Conservation (phyloP, 306 rosid genomes). For the Calophaca sinica region DNA sequence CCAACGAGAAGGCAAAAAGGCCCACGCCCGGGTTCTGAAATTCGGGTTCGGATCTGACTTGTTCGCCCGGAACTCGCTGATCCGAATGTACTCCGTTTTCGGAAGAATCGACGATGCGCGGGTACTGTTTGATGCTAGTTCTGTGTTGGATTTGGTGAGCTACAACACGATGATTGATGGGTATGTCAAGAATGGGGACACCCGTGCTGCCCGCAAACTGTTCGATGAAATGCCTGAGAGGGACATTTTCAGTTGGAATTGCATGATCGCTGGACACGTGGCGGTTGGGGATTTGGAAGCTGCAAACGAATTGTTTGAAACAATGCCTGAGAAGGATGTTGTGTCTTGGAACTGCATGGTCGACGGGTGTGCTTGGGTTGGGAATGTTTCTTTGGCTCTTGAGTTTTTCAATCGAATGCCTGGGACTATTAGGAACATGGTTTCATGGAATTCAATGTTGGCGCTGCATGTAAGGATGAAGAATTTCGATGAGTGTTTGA, state of each 20-base stretch:
- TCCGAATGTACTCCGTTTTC: slow-evolving; percentile 59
- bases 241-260: slow-evolving; percentile 66
- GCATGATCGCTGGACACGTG: slow-evolving; percentile 59
- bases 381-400: slow-evolving; percentile 52
- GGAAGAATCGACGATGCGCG: slow-evolving; percentile 56
- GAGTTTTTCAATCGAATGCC: slow-evolving; percentile 56
- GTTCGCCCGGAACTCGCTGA: slow-evolving; percentile 62
- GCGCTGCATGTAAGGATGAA: slow-evolving; percentile 56
- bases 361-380: slow-evolving; percentile 65
- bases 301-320: slow-evolving; percentile 58
- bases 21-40: slow-evolving; percentile 55
- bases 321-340: slow-evolving; percentile 56
- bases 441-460: slow-evolving; percentile 68
- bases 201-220: slow-evolving; percentile 47
- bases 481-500: slow-evolving; percentile 60
- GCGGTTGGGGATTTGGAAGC: slow-evolving; percentile 55
- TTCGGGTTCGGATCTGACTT: slow-evolving; percentile 61
- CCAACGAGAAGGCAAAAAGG: slow-evolving; percentile 53
- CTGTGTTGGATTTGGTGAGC: slow-evolving; percentile 63
- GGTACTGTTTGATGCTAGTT: slow-evolving; percentile 53
- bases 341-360: slow-evolving; percentile 74
- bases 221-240: slow-evolving; percentile 62
- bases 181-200: slow-evolving; percentile 54
- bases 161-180: slow-evolving; percentile 76
- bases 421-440: slow-evolving; percentile 49